Percentiles rank a stretch among this genome's conserved stretches.
Conservation (phyloP, 768 basidiomycete species). For the Rhodotorula paludigena region DNA sequence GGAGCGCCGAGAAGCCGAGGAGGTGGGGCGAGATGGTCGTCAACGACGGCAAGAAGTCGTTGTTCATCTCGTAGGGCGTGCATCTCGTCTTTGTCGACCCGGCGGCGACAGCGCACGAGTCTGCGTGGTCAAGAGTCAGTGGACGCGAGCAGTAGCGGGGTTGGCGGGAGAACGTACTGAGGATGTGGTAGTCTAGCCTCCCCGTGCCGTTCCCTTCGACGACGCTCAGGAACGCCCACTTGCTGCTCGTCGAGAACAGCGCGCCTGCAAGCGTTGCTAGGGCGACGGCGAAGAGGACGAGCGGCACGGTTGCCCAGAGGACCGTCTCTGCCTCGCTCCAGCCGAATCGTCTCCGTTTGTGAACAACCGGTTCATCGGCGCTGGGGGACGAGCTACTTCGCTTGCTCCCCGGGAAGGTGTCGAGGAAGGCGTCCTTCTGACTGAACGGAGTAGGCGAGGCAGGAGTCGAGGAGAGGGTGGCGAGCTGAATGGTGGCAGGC, state of each 20-base stretch:
- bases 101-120: conserved; percentile 14
- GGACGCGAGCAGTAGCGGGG: not conserved
- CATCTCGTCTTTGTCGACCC: conserved; percentile 4
- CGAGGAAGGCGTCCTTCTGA: conserved; percentile 22
- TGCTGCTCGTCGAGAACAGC: not conserved
- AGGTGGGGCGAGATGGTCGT: conserved; percentile 7
- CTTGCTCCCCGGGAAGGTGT: conserved; percentile 12
- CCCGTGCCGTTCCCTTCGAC: conserved; percentile 18
- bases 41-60: conserved; percentile 22
- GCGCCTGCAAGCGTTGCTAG: not conserved
- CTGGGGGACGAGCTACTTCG: too few relatives aligned
- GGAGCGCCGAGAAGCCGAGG: conserved; percentile 23
- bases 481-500: not conserved
- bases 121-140: conserved; percentile 2
- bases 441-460: not conserved
- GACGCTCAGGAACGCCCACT: conserved; percentile 9
- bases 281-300: conserved; percentile 3
- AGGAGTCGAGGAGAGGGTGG: not conserved
- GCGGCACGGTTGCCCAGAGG: conserved; percentile 25
- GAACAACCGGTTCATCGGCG: too few relatives aligned
- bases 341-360: too few relatives aligned
- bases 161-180: conserved; percentile 10
- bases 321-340: conserved; percentile 4
- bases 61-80: not conserved
- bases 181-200: conserved; percentile 14